These are phyloP conservation scores for Mortierella sp. DNA, from an alignment of 371 early-diverging fungal species.

Conservation along the genomic window DNA sequence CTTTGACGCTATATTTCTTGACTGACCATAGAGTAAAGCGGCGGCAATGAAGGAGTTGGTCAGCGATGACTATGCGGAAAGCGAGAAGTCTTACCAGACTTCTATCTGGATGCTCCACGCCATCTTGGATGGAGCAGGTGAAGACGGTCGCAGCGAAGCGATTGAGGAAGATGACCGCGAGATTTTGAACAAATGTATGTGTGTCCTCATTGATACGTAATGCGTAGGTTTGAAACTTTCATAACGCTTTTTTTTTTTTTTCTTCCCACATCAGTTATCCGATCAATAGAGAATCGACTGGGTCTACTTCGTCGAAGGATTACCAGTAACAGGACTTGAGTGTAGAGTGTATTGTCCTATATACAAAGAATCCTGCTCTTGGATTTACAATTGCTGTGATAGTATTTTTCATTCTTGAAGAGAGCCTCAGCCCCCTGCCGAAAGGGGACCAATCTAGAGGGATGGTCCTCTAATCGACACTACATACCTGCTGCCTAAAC, in stretches of 20 bases:
- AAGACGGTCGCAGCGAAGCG: slow-evolving; percentile 58
- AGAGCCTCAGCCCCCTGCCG: too few relatives aligned
- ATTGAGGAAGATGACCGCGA: slow-evolving; percentile 71
- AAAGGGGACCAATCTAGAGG: too few relatives aligned
- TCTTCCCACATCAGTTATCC: slow-evolving; percentile 16
- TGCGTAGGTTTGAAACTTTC: not conserved
- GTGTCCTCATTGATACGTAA: not conserved
- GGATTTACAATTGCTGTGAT: too few relatives aligned
- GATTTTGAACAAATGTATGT: slow-evolving; percentile 71
- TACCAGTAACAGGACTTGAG: slow-evolving; percentile 16
- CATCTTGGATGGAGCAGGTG: slow-evolving; percentile 69
- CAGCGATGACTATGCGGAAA: slow-evolving; percentile 72
- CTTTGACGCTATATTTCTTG: not conserved
- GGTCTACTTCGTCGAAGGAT: slow-evolving; percentile 21
- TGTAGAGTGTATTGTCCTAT: too few relatives aligned
- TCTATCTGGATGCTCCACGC: slow-evolving; percentile 86
- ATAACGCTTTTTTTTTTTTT: not conserved
- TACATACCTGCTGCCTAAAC: too few relatives aligned
- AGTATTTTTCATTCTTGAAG: too few relatives aligned
- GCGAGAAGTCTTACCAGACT: slow-evolving; percentile 82
- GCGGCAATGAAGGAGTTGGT: slow-evolving; percentile 65
- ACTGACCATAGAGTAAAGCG: slow-evolving; percentile 60
- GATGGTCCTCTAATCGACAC: too few relatives aligned
- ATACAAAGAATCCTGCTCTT: too few relatives aligned
- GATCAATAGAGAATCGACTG: slow-evolving; percentile 30